phyloP scores from a whole-genome alignment of 768 basidiomycete genomes.

The Candolleomyces eurysporus region DNA sequence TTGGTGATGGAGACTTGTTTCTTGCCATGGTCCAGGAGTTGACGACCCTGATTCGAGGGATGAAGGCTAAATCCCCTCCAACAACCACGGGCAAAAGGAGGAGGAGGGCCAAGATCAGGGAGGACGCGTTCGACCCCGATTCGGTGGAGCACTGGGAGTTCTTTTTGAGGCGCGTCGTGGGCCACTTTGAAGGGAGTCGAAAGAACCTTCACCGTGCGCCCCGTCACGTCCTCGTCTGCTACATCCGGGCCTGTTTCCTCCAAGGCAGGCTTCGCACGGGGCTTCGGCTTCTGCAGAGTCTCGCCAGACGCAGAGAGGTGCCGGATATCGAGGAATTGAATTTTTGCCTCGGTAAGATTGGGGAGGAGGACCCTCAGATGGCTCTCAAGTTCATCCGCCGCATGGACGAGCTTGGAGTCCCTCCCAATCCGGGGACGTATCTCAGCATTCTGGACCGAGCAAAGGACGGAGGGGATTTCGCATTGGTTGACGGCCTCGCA shows the following conservation, averaged over 20 bases:
- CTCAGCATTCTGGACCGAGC: not conserved
- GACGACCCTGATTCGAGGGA: constrained; percentile 22
- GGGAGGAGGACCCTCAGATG: constrained; percentile 42
- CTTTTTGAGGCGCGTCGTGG: constrained; percentile 36
- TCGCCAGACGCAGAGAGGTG: constrained; percentile 47
- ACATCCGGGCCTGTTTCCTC: constrained; percentile 63
- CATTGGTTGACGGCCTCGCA: no score
- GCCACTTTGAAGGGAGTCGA: constrained; percentile 40
- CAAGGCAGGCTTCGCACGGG: constrained; percentile 48
- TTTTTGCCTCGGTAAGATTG: constrained; percentile 55
- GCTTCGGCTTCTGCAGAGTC: constrained; percentile 42
- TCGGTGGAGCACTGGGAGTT: constrained; percentile 6
- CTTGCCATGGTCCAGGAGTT: constrained; percentile 53
- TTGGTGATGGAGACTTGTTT: constrained; percentile 43
- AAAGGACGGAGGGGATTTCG: not conserved
- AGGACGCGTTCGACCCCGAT: not conserved
- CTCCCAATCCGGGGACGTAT: not conserved
- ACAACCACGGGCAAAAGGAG: not conserved
- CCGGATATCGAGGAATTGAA: constrained; percentile 68
- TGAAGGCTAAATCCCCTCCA: constrained; percentile 13
- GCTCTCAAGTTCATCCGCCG: constrained; percentile 28
- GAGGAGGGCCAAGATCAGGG: not conserved
- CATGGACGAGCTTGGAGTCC: not conserved
- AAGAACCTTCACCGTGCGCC: constrained; percentile 44
- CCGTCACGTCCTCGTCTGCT: constrained; percentile 54